Conservation (phyloP, 2,329 filamentous ascomycete genomes). For the Penicillium sp. region DNA sequence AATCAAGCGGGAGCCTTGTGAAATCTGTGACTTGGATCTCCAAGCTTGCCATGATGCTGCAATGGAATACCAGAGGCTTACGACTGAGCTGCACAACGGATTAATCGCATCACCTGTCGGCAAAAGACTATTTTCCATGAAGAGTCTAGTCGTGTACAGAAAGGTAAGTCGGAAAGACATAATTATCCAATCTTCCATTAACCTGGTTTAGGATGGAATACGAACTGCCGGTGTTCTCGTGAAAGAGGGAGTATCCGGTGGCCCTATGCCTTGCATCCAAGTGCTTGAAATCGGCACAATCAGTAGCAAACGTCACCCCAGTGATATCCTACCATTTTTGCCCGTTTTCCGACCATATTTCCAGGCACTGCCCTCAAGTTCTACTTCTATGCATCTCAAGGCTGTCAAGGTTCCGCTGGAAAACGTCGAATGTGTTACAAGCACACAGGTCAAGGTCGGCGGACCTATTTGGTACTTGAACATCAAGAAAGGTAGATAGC, state of each 20-base stretch:
- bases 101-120: slow-evolving; percentile 80
- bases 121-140: slow-evolving; percentile 72
- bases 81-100: slow-evolving; percentile 74
- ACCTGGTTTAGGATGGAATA: slow-evolving; percentile 64
- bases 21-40: slow-evolving; percentile 77
- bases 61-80: slow-evolving; percentile 77
- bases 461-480: slow-evolving; percentile 50
- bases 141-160: slow-evolving; percentile 80
- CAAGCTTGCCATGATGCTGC: slow-evolving; percentile 79
- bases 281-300: slow-evolving; percentile 74
- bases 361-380: slow-evolving; percentile 65
- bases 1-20: slow-evolving; percentile 81
- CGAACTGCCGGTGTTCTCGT: slow-evolving; percentile 80
- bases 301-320: slow-evolving; percentile 69
- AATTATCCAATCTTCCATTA: slow-evolving; percentile 11
- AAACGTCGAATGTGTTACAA: slow-evolving; percentile 83
- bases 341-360: slow-evolving; percentile 69
- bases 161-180: slow-evolving; percentile 41
- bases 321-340: slow-evolving; percentile 85
- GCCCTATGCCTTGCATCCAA: slow-evolving; percentile 68
- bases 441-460: slow-evolving; percentile 59
- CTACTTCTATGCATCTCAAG: slow-evolving; percentile 68
- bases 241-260: slow-evolving; percentile 70
- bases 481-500: slow-evolving; percentile 49
- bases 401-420: slow-evolving; percentile 69